Conservation (phyloP, 352 stramenopile species). For the Phytopythium cucurbitacearum region DNA sequence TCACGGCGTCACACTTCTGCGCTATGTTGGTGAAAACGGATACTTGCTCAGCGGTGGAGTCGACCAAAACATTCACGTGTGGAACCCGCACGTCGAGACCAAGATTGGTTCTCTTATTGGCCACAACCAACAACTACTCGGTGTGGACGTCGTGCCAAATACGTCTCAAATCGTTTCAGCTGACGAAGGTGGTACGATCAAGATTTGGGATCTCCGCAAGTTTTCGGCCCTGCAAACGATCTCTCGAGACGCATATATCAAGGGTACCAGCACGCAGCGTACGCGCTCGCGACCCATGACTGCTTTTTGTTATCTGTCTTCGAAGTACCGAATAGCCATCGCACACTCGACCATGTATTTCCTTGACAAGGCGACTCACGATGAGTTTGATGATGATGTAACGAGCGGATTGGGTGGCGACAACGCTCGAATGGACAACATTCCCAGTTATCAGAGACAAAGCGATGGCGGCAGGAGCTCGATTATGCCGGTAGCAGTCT, state of each 20-base stretch:
- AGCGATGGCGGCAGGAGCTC: background rate
- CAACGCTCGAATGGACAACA: too few species aligned
- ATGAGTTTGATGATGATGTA: conserved; percentile 3
- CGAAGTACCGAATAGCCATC: conserved; percentile 32
- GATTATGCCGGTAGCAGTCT: conserved; percentile 32
- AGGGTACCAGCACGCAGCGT: conserved; percentile 10
- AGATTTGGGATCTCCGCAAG: conserved; percentile 54
- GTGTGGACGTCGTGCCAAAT: conserved; percentile 38
- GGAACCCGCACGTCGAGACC: conserved; percentile 57
- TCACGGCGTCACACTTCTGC: conserved; percentile 36
- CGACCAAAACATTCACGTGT: conserved; percentile 52
- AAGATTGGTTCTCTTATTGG: conserved; percentile 44
- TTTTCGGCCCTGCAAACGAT: conserved; percentile 38
- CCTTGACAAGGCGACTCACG: conserved; percentile 20
- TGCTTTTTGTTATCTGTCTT: conserved; percentile 42
- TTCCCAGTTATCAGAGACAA: too few species aligned
- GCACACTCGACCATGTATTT: conserved; percentile 55
- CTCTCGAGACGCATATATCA: conserved; percentile 26
- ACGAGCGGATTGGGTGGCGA: too few species aligned
- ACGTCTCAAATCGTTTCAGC: conserved; percentile 48
- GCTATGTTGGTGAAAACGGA: conserved; percentile 38
- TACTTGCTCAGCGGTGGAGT: conserved; percentile 55
- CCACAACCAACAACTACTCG: conserved; percentile 42
- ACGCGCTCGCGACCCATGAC: conserved; percentile 19
- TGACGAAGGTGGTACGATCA: conserved; percentile 43